Evolutionary conservation across 345 rosid genomes (phyloP).

Genomic region (Eucalyptus pauciflora): DNA sequence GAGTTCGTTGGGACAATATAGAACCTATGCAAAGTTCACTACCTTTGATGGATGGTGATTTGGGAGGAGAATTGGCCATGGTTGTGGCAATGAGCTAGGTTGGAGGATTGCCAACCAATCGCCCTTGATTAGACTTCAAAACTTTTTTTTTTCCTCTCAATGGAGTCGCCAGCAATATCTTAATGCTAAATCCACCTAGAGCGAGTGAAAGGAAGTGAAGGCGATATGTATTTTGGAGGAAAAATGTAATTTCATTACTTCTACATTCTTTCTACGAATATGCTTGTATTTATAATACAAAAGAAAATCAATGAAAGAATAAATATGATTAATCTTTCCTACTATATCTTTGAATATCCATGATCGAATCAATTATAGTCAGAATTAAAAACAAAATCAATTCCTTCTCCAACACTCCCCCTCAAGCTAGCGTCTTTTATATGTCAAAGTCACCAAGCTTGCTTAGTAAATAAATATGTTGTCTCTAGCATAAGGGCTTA

Average conservation of each 20-base stretch:
- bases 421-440: no score
- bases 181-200: neutral
- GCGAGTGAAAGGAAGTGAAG: neutral
- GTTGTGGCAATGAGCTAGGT: neutral
- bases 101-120: neutral
- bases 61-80: neutral
- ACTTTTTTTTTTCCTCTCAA: neutral
- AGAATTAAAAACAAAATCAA: no score
- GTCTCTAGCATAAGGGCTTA: neutral
- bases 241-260: no score
- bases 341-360: neutral
- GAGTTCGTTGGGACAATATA: neutral
- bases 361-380: neutral
- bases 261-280: no score
- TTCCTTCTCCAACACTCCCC: neutral
- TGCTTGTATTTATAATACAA: no score
- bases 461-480: neutral
- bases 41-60: neutral
- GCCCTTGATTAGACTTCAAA: neutral
- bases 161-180: neutral
- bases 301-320: neutral
- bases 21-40: neutral
- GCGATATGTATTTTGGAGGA: no score
- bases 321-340: neutral
- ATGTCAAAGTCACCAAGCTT: neutral